A percentile compares a stretch with the other conserved stretches of the same genome.
Conservation (phyloP, 2,329 filamentous ascomycete species). For the Diaporthe sp. region DNA sequence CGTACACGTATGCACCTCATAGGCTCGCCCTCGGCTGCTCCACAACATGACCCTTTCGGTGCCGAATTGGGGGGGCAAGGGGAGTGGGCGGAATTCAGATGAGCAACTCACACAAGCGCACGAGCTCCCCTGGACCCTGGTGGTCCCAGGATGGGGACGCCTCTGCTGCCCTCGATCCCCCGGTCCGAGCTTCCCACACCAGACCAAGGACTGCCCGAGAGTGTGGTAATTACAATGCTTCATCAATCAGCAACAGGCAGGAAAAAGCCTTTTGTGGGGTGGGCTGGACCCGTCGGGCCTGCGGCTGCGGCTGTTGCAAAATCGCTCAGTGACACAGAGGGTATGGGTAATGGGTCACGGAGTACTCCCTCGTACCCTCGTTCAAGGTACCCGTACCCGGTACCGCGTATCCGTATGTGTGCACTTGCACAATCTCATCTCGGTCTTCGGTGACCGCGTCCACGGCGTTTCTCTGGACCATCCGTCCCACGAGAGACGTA, state of each 20-base stretch:
- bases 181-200: slow-evolving; percentile 11
- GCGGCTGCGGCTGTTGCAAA: slow-evolving; percentile 31
- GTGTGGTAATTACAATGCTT: slow-evolving; percentile 32
- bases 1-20: background rate
- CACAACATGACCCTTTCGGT: slow-evolving; percentile 25
- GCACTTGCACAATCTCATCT: slow-evolving; percentile 30
- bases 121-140: slow-evolving; percentile 31
- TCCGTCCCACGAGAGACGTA: slow-evolving; percentile 32
- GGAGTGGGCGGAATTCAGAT: slow-evolving; percentile 14
- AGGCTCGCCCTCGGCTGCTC: slow-evolving; percentile 6
- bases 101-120: background rate
- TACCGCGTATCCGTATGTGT: slow-evolving; percentile 12
- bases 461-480: background rate
- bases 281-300: slow-evolving; percentile 25
- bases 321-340: slow-evolving; percentile 34
- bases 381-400: slow-evolving; percentile 8
- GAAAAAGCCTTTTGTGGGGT: slow-evolving; percentile 12
- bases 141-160: slow-evolving; percentile 7
- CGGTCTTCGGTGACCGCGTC: slow-evolving; percentile 34
- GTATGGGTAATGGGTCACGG: background rate
- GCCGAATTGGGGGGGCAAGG: background rate
- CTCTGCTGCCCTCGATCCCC: background rate
- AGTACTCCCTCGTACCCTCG: background rate
- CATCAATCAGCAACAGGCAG: slow-evolving; percentile 15
- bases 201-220: slow-evolving; percentile 23